Evolutionary conservation across 495 filamentous ascomycete genomes (phyloP).

Genomic region (Cudoniella acicularis): DNA sequence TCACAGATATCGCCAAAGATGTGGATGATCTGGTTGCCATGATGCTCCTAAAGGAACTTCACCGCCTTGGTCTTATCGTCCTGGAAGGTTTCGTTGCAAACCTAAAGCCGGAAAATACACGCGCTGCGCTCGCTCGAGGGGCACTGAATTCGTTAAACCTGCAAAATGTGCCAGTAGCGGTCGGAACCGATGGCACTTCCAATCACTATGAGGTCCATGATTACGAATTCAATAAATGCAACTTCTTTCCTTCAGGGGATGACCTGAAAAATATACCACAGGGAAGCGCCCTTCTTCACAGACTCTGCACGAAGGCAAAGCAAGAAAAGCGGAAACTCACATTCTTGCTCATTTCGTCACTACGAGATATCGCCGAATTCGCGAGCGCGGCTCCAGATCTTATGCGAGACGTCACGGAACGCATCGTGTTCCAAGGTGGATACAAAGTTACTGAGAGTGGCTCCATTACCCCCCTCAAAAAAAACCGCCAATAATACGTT

Average conservation of each 20-base stretch:
- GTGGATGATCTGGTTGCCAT: conserved; percentile 22
- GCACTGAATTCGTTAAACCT: conserved; percentile 20
- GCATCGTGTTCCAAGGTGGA: conserved; percentile 19
- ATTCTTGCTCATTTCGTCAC: conserved; percentile 16
- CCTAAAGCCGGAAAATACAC: conserved; percentile 9
- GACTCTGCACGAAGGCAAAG: neutral
- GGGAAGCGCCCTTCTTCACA: conserved; percentile 15
- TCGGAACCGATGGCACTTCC: conserved; percentile 9
- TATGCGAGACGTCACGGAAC: conserved; percentile 4
- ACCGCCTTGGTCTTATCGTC: conserved; percentile 18
- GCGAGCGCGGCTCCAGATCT: neutral
- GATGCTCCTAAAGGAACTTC: conserved; percentile 15
- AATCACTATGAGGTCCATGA: neutral
- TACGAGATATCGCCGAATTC: conserved; percentile 18
- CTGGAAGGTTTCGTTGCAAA: conserved; percentile 24
- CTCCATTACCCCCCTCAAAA: neutral
- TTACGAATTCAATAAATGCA: conserved; percentile 16
- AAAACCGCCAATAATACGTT: conserved; percentile 20
- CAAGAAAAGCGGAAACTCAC: conserved; percentile 14
- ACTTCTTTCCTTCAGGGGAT: conserved; percentile 4
- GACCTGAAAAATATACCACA: neutral
- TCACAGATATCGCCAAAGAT: conserved; percentile 23
- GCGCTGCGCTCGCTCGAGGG: conserved; percentile 20
- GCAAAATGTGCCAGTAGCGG: conserved; percentile 13
- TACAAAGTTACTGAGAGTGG: conserved; percentile 10